Conservation (phyloP, 1,139 yeast genomes). For the Pichia sp. region DNA sequence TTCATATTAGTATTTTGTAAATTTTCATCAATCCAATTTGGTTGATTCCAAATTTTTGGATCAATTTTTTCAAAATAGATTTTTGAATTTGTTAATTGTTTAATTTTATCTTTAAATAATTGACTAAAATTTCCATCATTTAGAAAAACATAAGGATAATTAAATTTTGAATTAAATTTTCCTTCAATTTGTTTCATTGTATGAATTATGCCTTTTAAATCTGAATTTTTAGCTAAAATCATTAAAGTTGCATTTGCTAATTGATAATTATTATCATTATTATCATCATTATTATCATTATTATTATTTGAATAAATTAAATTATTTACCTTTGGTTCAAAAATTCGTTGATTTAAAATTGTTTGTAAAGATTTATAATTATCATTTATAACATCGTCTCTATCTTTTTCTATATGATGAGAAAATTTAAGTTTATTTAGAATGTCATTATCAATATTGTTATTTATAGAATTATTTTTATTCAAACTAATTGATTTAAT, state of each 20-base stretch:
- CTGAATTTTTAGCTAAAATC: constrained; percentile 64
- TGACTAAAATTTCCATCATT: constrained; percentile 65
- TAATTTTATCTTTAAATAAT: constrained; percentile 43
- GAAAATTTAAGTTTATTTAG: too few species aligned
- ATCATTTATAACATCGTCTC: too few species aligned
- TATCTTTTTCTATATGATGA: too few species aligned
- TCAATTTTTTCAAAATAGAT: constrained; percentile 55
- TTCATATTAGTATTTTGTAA: constrained; percentile 38
- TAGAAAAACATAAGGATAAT: constrained; percentile 75
- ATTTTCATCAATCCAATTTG: constrained; percentile 44
- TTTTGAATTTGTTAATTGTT: constrained; percentile 41
- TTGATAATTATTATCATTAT: constrained; percentile 29
- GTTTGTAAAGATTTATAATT: too few species aligned
- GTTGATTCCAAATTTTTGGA: constrained; percentile 58
- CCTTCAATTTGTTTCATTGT: constrained; percentile 57
- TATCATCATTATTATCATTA: too few species aligned
- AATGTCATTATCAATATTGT: too few species aligned
- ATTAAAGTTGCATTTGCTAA: constrained; percentile 69
- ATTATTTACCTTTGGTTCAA: too few species aligned
- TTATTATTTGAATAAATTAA: too few species aligned
- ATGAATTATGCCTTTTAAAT: constrained; percentile 40
- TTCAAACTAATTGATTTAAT: too few species aligned
- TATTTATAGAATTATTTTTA: too few species aligned
- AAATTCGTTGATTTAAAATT: too few species aligned
- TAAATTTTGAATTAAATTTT: constrained; percentile 60